A percentile compares a stretch with the other conserved stretches of the same genome.
Conservation (phyloP, 345 rosid species). For the Euphorbia tirucalli region DNA sequence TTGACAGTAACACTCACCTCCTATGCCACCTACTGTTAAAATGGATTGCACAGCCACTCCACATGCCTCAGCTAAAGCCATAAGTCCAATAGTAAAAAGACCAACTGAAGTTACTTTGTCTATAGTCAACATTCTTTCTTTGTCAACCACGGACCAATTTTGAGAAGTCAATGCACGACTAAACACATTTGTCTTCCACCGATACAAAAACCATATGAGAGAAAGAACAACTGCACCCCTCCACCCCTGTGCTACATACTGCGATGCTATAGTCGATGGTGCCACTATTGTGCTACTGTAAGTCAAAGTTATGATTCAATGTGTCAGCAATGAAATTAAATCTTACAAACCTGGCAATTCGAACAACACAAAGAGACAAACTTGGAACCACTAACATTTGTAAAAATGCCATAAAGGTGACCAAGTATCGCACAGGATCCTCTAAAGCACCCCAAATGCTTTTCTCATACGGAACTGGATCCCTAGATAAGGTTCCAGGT, state of each 20-base stretch:
- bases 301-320: constrained; percentile 16
- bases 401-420: constrained; percentile 77
- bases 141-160: constrained; percentile 46
- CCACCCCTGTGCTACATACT: constrained; percentile 61
- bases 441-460: constrained; percentile 90
- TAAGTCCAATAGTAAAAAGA: constrained; percentile 62
- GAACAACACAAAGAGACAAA: background rate
- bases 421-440: constrained; percentile 76
- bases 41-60: constrained; percentile 95
- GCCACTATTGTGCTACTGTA: constrained; percentile 79
- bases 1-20: constrained; percentile 49
- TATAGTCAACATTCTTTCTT: constrained; percentile 63
- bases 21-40: constrained; percentile 94
- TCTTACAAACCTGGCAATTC: background rate
- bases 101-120: constrained; percentile 86
- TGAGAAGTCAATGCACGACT: constrained; percentile 47
- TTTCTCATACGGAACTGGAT: constrained; percentile 65
- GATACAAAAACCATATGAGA: constrained; percentile 79
- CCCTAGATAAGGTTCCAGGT: constrained; percentile 33
- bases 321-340: background rate
- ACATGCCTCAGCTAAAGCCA: constrained; percentile 94
- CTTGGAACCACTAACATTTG: constrained; percentile 54
- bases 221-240: constrained; percentile 78
- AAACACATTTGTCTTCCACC: constrained; percentile 79
- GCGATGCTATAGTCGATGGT: constrained; percentile 74